Conservation (phyloP, 2,329 filamentous ascomycete genomes). For the Penicillium rolfsii region DNA sequence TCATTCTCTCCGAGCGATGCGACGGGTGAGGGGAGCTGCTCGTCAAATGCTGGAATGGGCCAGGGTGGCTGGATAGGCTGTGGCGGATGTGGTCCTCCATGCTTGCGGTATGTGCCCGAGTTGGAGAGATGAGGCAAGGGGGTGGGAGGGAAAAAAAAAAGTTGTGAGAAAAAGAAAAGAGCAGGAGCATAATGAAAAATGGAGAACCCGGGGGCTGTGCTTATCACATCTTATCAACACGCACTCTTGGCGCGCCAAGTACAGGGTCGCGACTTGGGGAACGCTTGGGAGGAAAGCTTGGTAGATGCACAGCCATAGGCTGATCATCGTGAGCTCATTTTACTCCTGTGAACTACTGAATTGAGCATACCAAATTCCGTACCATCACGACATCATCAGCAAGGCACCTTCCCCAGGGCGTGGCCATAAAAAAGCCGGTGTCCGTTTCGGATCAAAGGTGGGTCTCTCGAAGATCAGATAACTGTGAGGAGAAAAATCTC, state of each 20-base stretch:
- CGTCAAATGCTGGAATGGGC: slow-evolving; percentile 31
- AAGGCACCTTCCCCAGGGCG: background rate
- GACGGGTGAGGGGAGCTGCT: slow-evolving; percentile 28
- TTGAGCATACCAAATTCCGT: background rate
- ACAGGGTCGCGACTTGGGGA: background rate
- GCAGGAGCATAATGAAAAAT: background rate
- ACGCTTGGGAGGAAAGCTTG: background rate
- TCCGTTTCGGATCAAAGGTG: slow-evolving; percentile 1
- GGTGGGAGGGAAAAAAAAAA: slow-evolving; percentile 6
- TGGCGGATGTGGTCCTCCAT: slow-evolving; percentile 38
- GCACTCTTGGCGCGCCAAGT: slow-evolving; percentile 1
- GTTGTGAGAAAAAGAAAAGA: slow-evolving; percentile 7
- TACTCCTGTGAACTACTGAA: no score
- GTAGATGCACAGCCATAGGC: background rate
- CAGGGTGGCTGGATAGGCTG: slow-evolving; percentile 34
- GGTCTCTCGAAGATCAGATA: background rate
- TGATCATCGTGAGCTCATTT: background rate
- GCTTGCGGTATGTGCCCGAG: slow-evolving; percentile 12
- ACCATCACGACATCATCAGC: no score
- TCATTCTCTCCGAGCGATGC: slow-evolving; percentile 29
- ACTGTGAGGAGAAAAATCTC: background rate
- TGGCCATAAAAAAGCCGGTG: background rate
- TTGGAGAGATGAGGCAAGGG: slow-evolving; percentile 4
- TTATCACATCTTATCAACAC: slow-evolving; percentile 18
- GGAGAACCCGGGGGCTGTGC: slow-evolving; percentile 7